These are phyloP conservation scores for Corynespora cassiicola DNA, from an alignment of 2,329 filamentous ascomycete species.

Conservation along the genomic window DNA sequence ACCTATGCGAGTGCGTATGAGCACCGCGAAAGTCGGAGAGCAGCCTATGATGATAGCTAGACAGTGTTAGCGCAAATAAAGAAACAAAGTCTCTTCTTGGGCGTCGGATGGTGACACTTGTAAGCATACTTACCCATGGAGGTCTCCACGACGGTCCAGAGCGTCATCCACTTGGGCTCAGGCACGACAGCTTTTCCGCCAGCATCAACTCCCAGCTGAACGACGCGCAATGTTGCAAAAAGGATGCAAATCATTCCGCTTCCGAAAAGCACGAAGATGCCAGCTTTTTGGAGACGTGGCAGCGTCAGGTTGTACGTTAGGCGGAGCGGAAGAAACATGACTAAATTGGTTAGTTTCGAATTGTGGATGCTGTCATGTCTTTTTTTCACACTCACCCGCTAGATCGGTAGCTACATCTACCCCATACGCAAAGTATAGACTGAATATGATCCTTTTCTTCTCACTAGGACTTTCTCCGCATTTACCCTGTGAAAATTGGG, in stretches of 20 bases:
- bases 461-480: constrained; percentile 26
- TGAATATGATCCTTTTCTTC: constrained; percentile 20
- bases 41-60: constrained; percentile 22
- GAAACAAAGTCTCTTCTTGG: too few species aligned
- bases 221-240: constrained; percentile 29
- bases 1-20: too few species aligned
- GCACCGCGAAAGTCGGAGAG: constrained; percentile 19
- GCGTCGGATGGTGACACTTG: constrained; percentile 25
- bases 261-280: constrained; percentile 34
- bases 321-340: constrained; percentile 45
- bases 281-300: constrained; percentile 36
- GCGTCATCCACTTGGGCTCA: constrained; percentile 38
- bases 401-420: constrained; percentile 44
- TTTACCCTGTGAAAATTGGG: constrained; percentile 40
- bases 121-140: constrained; percentile 30
- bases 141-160: constrained; percentile 44
- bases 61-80: too few species aligned
- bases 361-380: background rate
- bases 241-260: constrained; percentile 24
- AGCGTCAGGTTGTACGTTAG: constrained; percentile 46
- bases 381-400: constrained; percentile 23
- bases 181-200: constrained; percentile 25
- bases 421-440: constrained; percentile 41
- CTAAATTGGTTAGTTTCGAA: constrained; percentile 16
- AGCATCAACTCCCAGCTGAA: constrained; percentile 36